Conservation (phyloP, 1,139 yeast genomes). For the Candida sojae region DNA sequence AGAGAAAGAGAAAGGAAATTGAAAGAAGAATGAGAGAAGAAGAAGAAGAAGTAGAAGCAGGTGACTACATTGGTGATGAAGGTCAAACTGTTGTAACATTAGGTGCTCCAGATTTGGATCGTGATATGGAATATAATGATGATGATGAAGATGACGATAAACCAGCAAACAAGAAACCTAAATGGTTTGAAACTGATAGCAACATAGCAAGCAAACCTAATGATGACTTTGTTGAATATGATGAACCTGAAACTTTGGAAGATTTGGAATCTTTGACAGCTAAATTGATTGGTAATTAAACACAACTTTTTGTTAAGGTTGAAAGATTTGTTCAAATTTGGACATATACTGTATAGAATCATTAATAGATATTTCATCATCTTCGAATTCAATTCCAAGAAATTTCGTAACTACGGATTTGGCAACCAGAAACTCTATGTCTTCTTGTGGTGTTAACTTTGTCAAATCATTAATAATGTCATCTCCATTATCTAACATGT, state of each 20-base stretch:
- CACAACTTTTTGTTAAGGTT: neutral
- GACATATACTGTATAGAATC: conserved; percentile 5
- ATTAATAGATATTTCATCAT: conserved; percentile 3
- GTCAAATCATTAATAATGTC: conserved; percentile 18
- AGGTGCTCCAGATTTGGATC: conserved; percentile 44
- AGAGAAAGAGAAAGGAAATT: conserved; percentile 81
- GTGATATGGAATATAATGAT: conserved; percentile 42
- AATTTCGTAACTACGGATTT: conserved; percentile 26
- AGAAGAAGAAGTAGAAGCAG: conserved; percentile 28
- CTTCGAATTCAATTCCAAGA: conserved; percentile 12
- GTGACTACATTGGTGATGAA: conserved; percentile 29
- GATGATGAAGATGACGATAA: conserved; percentile 31
- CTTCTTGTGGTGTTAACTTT: conserved; percentile 16
- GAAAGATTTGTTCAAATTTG: conserved; percentile 10
- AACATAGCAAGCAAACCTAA: conserved; percentile 20
- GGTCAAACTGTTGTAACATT: conserved; percentile 25
- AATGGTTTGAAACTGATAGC: conserved; percentile 52
- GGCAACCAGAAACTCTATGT: conserved; percentile 15
- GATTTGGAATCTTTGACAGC: conserved; percentile 91
- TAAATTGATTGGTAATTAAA: conserved; percentile 38
- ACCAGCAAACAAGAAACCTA: conserved; percentile 54
- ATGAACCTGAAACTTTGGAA: conserved; percentile 87
- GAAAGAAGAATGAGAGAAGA: conserved; percentile 57
- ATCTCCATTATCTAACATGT: conserved; percentile 17
- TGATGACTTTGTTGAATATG: conserved; percentile 63